phyloP scores from a whole-genome alignment of 1,284 basidiomycete genomes.

The Ceratobasidium sp. region DNA sequence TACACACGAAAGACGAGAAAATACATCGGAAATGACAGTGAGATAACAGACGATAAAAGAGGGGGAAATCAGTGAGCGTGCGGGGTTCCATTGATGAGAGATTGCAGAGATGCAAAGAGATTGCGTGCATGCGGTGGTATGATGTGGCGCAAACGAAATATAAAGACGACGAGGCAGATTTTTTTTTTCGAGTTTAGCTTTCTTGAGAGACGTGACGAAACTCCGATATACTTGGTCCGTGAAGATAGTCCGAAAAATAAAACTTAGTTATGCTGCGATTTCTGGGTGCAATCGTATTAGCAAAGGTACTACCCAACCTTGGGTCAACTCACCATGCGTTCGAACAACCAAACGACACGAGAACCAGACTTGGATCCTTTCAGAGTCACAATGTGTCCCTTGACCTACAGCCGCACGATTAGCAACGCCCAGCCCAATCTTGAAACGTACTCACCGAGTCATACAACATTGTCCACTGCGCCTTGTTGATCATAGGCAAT shows the following conservation, averaged over 20 bases:
- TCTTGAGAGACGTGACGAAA: constrained; percentile 19
- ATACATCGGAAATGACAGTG: constrained; percentile 37
- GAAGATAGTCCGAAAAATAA: constrained; percentile 42
- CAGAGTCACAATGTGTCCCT: constrained; percentile 85
- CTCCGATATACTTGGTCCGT: constrained; percentile 30
- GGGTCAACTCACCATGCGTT: constrained; percentile 62
- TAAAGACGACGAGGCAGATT: neutral
- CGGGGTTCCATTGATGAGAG: constrained; percentile 10
- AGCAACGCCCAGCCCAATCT: neutral
- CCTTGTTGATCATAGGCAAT: constrained; percentile 82
- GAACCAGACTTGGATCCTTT: constrained; percentile 88
- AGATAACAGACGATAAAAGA: neutral
- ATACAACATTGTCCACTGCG: constrained; percentile 80
- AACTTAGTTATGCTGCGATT: constrained; percentile 42
- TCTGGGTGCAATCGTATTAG: constrained; percentile 20
- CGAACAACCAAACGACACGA: constrained; percentile 86
- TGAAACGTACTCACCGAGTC: constrained; percentile 64
- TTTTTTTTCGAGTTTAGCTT: constrained; percentile 13
- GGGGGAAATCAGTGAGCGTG: constrained; percentile 15
- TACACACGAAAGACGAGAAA: neutral
- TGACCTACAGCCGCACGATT: constrained; percentile 61
- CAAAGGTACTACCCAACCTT: neutral
- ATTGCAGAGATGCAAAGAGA: constrained; percentile 12
- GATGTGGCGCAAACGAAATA: constrained; percentile 14
- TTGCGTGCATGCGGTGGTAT: constrained; percentile 12